Base-by-base conservation (phyloP, 163 green algal species). In the Scenedesmus sp. region DNA sequence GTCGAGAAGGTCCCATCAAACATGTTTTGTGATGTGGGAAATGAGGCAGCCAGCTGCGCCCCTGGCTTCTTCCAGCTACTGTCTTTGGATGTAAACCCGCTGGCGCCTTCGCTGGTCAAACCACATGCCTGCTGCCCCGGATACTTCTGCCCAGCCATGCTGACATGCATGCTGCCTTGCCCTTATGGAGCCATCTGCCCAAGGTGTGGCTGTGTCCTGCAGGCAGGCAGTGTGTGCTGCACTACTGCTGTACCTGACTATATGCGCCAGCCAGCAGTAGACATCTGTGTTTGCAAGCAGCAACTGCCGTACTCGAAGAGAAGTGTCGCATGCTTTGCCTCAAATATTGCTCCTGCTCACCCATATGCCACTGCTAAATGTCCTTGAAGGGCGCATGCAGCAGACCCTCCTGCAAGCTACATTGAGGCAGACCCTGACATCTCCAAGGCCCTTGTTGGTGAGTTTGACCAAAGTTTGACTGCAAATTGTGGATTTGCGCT, bases 131-230 rank as follows among this genome's bases (percentile, higher is more conserved):
- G 95, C 93, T 97, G 95, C 90, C 86, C 90, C 15, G 96, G 96
- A 56, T 97, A 96, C 87, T 97, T 97, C 82, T 97, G 96, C 83
- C 96, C 96, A 1, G 70, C 91, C 0, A 90, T 93, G 86, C 91
- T 97, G 66, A 96, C 92, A 1, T 96, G 96, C 92, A 95, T 97
- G 93, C 94, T 97, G 23, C 96, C 96, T 26, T 97, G 96, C 87
- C 96, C 96, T 2, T 70, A 96, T 56, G 96, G 96, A 20, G 92
- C 92, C 20, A 95, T 91, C 85, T 97, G 96, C 87, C 95, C 92
- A 10, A 94, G 93, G 95, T 79, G 13, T 46, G 34, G 34, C 34
- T 46, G 34, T 46, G 34, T 46, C 34, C 34, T 46, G 34, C 34
- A 46, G 34, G 34, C 34, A 16, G 23, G 23, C 1, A 26, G 4